Base-by-base conservation (phyloP, 2,329 filamentous ascomycete species). In the Colletotrichum acutatum region DNA sequence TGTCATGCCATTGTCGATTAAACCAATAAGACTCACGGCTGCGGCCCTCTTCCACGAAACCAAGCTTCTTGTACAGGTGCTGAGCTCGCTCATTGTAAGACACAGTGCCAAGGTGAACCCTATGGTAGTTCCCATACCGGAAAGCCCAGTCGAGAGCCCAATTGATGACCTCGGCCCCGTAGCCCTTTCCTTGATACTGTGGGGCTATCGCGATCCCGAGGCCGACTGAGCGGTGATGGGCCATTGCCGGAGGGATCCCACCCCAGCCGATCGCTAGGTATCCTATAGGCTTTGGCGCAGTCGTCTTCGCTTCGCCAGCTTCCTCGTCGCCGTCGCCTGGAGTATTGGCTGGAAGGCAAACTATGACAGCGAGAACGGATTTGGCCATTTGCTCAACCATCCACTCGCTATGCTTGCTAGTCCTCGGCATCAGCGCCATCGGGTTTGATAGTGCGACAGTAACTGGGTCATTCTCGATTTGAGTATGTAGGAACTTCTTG, bases 401-500 rank as follows among this genome's bases (percentile, higher is more conserved):
- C 52, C 16, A n/a, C 12, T 52, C 32, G 9, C 52, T 54, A 0
- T 56, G n/a, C 14, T 64, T 52, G 2, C 28, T n/a, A 0, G 16
- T 11, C 4, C 49, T 52, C 8, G 66, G n/a, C 19, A 37, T 37
- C 2, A 46, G 24, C 6, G 37, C n/a, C 32, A 9, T 59, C 19
- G 24, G n/a, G 2, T 34, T 53, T 1, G 34, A 5, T 1, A 69
- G 60, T 0, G 53, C 60, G 6, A 22, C 16, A 2, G 57, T 58
- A 12, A 64, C 16, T 14, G 53, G 66, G 37, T 69, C 66, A 22
- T 62, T 57, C 11, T 58, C 53, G 28, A 69, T 30, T 0, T 69
- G 37, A 7, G 52, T 37, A 28, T 64, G 28, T 0, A 69, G n/a
- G 53, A 69, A 69, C 19, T 14, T 57, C 9, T 22, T 69, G 19